Conservation (phyloP, 805 yeast species). For the Metschnikowia chrysomelidarum region DNA sequence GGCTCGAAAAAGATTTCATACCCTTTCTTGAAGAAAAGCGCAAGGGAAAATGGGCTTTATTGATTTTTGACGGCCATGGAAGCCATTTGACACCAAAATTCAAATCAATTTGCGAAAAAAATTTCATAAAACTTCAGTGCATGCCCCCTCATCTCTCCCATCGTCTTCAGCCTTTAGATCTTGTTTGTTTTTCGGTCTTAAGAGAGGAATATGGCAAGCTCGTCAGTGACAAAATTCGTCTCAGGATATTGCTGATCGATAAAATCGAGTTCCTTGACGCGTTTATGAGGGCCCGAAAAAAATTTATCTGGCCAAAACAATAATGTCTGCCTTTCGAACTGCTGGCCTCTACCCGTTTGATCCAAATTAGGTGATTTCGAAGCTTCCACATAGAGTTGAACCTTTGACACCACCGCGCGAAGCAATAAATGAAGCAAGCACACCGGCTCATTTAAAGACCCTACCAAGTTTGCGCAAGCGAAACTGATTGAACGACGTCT, state of each 20-base stretch:
- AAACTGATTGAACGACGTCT: background rate
- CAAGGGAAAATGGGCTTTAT: background rate
- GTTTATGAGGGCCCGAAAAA: background rate
- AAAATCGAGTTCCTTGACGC: background rate
- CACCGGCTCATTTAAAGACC: background rate
- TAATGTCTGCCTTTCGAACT: background rate
- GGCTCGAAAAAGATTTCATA: slow-evolving; percentile 6
- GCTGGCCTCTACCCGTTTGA: slow-evolving; percentile 2
- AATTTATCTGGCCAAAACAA: background rate
- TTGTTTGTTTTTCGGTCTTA: background rate
- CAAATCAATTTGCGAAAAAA: background rate
- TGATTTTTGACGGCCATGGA: slow-evolving; percentile 2
- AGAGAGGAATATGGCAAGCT: background rate
- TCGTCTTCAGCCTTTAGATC: slow-evolving; percentile 1
- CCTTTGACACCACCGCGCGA: background rate
- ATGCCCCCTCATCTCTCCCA: slow-evolving; percentile 2
- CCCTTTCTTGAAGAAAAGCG: no score
- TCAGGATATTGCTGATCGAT: background rate
- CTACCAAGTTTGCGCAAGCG: background rate
- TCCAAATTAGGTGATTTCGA: slow-evolving; percentile 3
- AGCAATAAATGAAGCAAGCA: slow-evolving; percentile 1
- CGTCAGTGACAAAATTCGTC: background rate
- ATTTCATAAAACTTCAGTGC: background rate
- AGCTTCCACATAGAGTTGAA: slow-evolving; percentile 1
- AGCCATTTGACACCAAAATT: slow-evolving; percentile 2